Evolutionary conservation across 192 early-diverging fungal species (phyloP).

Genomic region (Rhizophlyctis rosea): DNA sequence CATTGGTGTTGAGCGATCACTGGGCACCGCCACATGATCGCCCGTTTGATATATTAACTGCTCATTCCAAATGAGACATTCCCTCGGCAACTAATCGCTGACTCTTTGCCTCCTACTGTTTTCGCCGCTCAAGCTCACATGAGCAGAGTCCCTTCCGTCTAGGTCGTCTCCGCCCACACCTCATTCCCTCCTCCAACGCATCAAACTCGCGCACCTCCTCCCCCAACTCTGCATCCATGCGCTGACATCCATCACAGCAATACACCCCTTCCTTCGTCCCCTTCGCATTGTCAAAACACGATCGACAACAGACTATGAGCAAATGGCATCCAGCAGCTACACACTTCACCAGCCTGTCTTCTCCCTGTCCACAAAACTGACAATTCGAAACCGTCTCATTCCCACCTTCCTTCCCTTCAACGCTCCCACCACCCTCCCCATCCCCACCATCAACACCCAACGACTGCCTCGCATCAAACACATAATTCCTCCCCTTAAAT

Average conservation of each 20-base stretch:
- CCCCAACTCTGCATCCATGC: constrained; percentile 4
- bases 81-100: no score
- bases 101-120: no score
- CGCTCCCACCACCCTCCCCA: no score
- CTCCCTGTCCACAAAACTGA: constrained; percentile 31
- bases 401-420: no score
- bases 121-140: no score
- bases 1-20: no score
- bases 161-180: background rate
- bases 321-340: constrained; percentile 45
- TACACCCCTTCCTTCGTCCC: constrained; percentile 16
- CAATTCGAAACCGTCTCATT: constrained; percentile 14
- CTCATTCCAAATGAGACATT: no score
- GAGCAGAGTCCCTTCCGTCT: background rate
- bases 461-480: constrained; percentile 67
- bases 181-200: background rate
- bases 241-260: constrained; percentile 42
- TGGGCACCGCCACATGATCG: no score
- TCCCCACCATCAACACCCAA: background rate
- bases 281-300: constrained; percentile 6
- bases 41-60: no score
- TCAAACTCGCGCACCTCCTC: background rate
- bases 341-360: constrained; percentile 54
- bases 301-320: constrained; percentile 43
- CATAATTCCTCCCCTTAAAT: constrained; percentile 67